These are phyloP conservation scores for Pseudoneurospora amorphoporcata DNA, from an alignment of 495 filamentous ascomycete genomes.

Conservation along the genomic window DNA sequence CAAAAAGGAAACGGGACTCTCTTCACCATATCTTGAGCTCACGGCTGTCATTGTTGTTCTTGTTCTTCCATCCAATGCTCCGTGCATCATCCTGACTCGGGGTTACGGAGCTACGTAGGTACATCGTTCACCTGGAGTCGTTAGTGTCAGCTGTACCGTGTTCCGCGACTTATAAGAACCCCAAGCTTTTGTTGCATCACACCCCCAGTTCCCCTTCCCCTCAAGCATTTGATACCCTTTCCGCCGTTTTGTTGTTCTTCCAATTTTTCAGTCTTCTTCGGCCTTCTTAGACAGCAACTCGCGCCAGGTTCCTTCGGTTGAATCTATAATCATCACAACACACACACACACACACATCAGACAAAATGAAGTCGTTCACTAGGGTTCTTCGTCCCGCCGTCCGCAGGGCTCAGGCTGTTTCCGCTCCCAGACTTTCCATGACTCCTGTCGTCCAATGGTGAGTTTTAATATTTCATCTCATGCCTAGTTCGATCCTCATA, in stretches of 20 bases:
- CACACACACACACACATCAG: neutral
- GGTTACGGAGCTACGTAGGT: neutral
- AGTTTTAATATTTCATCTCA: slow-evolving; percentile 1
- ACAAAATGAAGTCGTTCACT: slow-evolving; percentile 57
- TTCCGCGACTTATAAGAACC: neutral
- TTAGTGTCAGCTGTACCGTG: neutral
- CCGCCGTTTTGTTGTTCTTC: neutral
- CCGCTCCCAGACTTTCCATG: slow-evolving; percentile 18
- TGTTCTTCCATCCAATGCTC: neutral
- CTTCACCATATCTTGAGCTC: neutral
- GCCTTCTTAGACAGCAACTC: neutral
- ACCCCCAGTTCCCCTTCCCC: neutral
- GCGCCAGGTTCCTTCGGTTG: neutral
- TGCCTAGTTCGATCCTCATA: neutral
- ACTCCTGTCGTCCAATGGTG: slow-evolving; percentile 17
- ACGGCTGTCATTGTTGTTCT: neutral
- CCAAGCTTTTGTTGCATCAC: slow-evolving; percentile 1
- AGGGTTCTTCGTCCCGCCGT: slow-evolving; percentile 59
- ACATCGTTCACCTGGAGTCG: neutral
- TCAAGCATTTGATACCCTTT: neutral
- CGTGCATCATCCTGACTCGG: neutral
- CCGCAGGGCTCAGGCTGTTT: slow-evolving; percentile 39
- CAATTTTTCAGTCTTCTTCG: slow-evolving; percentile 2
- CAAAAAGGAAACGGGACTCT: neutral
- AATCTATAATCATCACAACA: neutral